phyloP scores from a whole-genome alignment of 2,329 filamentous ascomycete species.

The Botryotinia globosa region DNA sequence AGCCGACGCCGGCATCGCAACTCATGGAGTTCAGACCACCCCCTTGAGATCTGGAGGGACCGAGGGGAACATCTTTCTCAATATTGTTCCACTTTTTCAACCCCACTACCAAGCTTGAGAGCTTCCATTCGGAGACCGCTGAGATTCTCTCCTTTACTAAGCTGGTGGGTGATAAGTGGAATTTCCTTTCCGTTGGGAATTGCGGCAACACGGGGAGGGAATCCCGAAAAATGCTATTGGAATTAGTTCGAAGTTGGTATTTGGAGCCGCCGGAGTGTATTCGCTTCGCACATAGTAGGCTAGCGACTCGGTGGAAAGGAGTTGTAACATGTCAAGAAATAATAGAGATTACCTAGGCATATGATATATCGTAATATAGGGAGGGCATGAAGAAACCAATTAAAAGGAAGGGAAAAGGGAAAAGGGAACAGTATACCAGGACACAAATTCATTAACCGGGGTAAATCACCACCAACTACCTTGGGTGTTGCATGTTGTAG shows the following conservation, averaged over 20 bases:
- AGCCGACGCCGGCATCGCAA: conserved; percentile 12
- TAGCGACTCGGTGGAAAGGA: conserved; percentile 14
- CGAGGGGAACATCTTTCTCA: conserved; percentile 7
- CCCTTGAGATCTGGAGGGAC: not conserved
- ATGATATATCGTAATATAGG: not conserved
- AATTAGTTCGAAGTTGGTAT: not conserved
- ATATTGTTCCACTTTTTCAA: conserved; percentile 10
- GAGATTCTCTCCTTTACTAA: not conserved
- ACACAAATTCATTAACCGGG: not conserved
- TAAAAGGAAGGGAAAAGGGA: not conserved
- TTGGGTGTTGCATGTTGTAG: conserved; percentile 7
- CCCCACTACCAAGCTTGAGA: conserved; percentile 5
- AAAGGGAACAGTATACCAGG: not conserved
- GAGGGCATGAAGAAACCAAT: not conserved
- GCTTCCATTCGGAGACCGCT: not conserved
- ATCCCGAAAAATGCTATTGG: not conserved
- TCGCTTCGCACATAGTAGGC: not conserved
- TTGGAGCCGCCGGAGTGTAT: conserved; percentile 1
- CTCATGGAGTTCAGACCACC: not conserved
- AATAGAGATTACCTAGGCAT: not conserved
- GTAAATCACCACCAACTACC: conserved; percentile 6
- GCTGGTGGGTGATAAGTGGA: not conserved
- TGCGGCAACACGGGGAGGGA: not conserved
- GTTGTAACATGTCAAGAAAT: not conserved
- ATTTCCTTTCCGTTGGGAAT: conserved; percentile 11